Evolutionary conservation across 352 stramenopile species (phyloP).

Genomic region (Thalassiosira gravida): DNA sequence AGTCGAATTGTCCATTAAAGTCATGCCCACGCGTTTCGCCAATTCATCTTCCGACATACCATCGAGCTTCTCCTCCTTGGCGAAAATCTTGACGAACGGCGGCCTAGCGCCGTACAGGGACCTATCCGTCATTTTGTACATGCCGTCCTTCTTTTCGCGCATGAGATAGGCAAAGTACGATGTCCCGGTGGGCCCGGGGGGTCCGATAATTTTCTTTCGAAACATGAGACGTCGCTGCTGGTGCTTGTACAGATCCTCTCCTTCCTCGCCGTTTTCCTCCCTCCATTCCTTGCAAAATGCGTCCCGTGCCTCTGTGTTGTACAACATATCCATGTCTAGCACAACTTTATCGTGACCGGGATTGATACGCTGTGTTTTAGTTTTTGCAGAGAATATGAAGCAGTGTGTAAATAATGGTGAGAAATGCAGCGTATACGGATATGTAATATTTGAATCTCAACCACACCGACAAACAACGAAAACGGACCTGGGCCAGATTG

Average conservation of each 20-base stretch:
- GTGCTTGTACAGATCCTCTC: conserved; percentile 67
- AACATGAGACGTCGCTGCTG: conserved; percentile 51
- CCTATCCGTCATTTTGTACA: conserved; percentile 72
- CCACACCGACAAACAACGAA: too few species aligned
- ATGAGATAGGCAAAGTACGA: conserved; percentile 56
- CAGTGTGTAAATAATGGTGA: background rate
- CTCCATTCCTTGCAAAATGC: conserved; percentile 70
- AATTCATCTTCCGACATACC: conserved; percentile 65
- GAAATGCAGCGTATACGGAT: too few species aligned
- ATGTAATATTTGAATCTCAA: too few species aligned
- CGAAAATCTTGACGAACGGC: conserved; percentile 68
- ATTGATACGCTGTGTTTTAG: conserved; percentile 46
- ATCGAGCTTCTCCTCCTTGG: conserved; percentile 67
- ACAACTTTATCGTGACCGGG: conserved; percentile 46
- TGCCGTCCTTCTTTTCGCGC: conserved; percentile 13
- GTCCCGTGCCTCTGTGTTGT: conserved; percentile 60
- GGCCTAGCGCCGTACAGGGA: conserved; percentile 59
- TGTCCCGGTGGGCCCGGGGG: conserved; percentile 61
- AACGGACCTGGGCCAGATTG: conserved; percentile 43
- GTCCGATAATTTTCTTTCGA: conserved; percentile 67
- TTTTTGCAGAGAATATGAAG: too few species aligned
- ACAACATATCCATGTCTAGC: conserved; percentile 73
- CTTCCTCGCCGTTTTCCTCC: conserved; percentile 57
- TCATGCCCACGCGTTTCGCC: conserved; percentile 52
- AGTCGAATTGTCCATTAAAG: conserved; percentile 51